phyloP scores from a whole-genome alignment of 495 filamentous ascomycete genomes.

The Xylaria castorea region DNA sequence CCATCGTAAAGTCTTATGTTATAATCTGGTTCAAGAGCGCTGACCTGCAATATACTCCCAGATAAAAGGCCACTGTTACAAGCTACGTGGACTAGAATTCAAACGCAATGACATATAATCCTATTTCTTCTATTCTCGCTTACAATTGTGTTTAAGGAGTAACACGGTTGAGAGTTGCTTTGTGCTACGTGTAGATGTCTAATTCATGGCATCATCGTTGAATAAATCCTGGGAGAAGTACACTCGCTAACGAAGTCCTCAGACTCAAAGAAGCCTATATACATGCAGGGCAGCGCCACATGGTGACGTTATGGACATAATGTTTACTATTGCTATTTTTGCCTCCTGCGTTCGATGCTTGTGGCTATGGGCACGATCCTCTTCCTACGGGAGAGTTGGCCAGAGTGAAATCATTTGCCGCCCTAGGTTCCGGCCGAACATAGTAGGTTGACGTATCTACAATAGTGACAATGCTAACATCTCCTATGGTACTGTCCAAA shows the following conservation, averaged over 20 bases:
- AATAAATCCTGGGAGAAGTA: too few relatives aligned
- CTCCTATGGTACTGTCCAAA: constrained; percentile 62
- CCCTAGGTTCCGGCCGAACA: constrained; percentile 47
- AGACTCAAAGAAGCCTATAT: too few relatives aligned
- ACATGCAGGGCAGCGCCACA: too few relatives aligned
- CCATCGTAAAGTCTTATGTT: neutral
- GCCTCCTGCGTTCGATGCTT: too few relatives aligned
- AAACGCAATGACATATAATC: neutral
- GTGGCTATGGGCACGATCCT: constrained; percentile 11
- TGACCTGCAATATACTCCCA: neutral
- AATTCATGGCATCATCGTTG: too few relatives aligned
- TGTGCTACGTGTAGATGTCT: too few relatives aligned
- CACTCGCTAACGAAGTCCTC: too few relatives aligned
- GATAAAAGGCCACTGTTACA: neutral
- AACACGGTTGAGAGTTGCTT: neutral
- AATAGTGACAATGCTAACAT: constrained; percentile 34
- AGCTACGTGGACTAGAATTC: neutral
- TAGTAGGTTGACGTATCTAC: constrained; percentile 41
- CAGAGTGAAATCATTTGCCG: constrained; percentile 56
- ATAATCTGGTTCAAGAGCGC: neutral
- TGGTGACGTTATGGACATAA: too few relatives aligned
- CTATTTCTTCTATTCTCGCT: neutral
- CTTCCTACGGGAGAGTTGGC: constrained; percentile 62
- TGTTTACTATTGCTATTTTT: too few relatives aligned
- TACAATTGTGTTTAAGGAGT: too few relatives aligned